phyloP scores from a whole-genome alignment of 768 basidiomycete genomes.

The Lactifluus echinatus region DNA sequence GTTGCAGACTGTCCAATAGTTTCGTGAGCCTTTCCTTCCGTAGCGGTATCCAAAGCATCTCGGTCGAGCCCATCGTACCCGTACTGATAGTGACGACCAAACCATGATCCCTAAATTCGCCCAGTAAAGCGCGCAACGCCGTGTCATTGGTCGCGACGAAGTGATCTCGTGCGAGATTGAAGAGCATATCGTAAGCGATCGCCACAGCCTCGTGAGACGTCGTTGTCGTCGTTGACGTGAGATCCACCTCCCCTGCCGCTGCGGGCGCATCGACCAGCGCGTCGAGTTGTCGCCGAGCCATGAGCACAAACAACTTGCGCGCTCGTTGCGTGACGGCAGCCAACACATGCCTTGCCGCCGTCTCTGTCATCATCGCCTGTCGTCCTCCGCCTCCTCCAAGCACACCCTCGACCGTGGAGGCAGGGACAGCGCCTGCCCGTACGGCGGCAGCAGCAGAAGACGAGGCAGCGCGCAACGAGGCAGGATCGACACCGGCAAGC shows the following conservation, averaged over 20 bases:
- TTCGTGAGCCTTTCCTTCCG: constrained; percentile 61
- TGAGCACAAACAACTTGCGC: constrained; percentile 66
- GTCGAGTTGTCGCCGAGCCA: constrained; percentile 62
- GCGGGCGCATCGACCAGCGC: constrained; percentile 46
- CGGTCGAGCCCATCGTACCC: constrained; percentile 29
- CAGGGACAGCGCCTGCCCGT: constrained; percentile 21
- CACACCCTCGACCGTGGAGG: constrained; percentile 30
- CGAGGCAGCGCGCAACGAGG: constrained; percentile 44
- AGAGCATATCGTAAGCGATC: constrained; percentile 58
- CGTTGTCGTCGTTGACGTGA: constrained; percentile 22
- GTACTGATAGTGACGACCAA: constrained; percentile 49
- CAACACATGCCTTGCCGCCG: constrained; percentile 71
- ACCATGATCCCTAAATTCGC: constrained; percentile 88
- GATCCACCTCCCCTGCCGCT: constrained; percentile 14
- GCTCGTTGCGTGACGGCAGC: constrained; percentile 84
- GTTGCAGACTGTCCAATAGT: constrained; percentile 26
- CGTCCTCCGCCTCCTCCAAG: constrained; percentile 26
- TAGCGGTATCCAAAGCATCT: constrained; percentile 83
- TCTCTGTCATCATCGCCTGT: constrained; percentile 48
- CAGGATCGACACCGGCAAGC: constrained; percentile 55
- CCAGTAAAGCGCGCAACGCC: constrained; percentile 69
- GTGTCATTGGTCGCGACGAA: constrained; percentile 89
- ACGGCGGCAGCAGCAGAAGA: not conserved
- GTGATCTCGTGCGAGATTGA: constrained; percentile 64
- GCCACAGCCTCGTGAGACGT: constrained; percentile 51